Evolutionary conservation across 2,329 filamentous ascomycete genomes (phyloP).

Genomic region (Cordyceps javanica): DNA sequence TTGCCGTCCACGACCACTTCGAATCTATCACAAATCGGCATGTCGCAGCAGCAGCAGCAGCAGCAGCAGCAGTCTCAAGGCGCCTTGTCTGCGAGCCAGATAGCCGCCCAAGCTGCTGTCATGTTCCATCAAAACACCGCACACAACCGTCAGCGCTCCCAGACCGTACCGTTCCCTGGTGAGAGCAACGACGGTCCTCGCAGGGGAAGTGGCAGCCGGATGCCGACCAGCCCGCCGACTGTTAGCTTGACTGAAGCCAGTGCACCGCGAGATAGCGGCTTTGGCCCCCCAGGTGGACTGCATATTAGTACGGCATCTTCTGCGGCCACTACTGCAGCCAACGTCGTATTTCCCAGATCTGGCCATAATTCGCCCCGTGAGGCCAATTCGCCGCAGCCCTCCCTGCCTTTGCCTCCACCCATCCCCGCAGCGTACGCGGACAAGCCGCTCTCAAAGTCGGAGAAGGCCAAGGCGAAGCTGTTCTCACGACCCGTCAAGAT

Average conservation of each 20-base stretch:
- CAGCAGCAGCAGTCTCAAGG: slow-evolving; percentile 17
- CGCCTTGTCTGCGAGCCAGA: slow-evolving; percentile 61
- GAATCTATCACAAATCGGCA: slow-evolving; percentile 45
- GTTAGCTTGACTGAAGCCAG: slow-evolving; percentile 61
- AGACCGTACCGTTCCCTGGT: slow-evolving; percentile 59
- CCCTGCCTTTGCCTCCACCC: slow-evolving; percentile 30
- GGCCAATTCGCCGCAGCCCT: slow-evolving; percentile 30
- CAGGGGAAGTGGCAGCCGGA: slow-evolving; percentile 39
- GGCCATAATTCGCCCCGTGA: slow-evolving; percentile 45
- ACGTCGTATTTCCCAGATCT: slow-evolving; percentile 65
- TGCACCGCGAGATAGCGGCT: slow-evolving; percentile 50
- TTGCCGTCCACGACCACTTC: slow-evolving; percentile 57
- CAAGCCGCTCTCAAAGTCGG: slow-evolving; percentile 50
- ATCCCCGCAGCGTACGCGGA: slow-evolving; percentile 34
- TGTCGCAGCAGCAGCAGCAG: slow-evolving; percentile 38
- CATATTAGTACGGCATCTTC: slow-evolving; percentile 58
- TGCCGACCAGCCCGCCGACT: slow-evolving; percentile 55
- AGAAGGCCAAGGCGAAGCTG: slow-evolving; percentile 75
- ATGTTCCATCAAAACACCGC: slow-evolving; percentile 53
- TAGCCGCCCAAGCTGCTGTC: slow-evolving; percentile 72
- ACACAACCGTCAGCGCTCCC: slow-evolving; percentile 61
- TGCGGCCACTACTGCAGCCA: slow-evolving; percentile 62
- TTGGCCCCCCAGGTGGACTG: slow-evolving; percentile 44
- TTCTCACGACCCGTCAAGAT: slow-evolving; percentile 75
- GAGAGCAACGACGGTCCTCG: slow-evolving; percentile 38